Conservation (phyloP, 805 yeast species). For the Grigorovia transvaalensis region DNA sequence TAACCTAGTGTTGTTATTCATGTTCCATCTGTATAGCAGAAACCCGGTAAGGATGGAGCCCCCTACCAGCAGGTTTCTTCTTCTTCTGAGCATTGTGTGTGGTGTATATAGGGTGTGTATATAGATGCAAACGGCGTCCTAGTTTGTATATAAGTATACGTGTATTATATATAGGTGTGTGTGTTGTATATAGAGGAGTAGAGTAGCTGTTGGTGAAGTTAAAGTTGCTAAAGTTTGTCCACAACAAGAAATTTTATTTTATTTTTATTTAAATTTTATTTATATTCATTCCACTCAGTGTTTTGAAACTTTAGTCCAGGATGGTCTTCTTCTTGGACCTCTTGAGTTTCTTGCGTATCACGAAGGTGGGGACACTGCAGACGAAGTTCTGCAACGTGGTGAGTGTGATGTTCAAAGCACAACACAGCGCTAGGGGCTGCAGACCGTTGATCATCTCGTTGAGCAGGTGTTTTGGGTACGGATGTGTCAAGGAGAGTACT, state of each 20-base stretch:
- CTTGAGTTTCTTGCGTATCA: constrained; percentile 25
- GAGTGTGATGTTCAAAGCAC: constrained; percentile 22
- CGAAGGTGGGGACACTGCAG: constrained; percentile 26
- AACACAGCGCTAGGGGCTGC: constrained; percentile 25
- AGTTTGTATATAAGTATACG: too few relatives aligned
- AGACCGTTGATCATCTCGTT: constrained; percentile 30
- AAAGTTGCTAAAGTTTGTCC: too few relatives aligned
- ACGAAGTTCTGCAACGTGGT: constrained; percentile 23
- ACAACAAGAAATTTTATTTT: too few relatives aligned
- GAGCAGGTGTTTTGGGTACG: constrained; percentile 31
- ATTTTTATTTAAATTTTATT: too few relatives aligned
- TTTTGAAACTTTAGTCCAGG: too few relatives aligned
- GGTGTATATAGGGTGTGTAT: background rate
- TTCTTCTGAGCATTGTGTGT: background rate
- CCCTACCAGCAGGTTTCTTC: background rate
- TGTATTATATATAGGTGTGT: too few relatives aligned
- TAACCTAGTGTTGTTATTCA: background rate
- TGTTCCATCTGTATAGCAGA: background rate
- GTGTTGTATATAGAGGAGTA: background rate
- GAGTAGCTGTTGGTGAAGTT: too few relatives aligned
- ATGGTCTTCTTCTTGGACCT: constrained; percentile 22
- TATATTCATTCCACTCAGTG: too few relatives aligned
- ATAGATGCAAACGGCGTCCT: too few relatives aligned
- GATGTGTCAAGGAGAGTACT: constrained; percentile 28
- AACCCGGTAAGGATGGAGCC: background rate